phyloP scores from a whole-genome alignment of 768 basidiomycete genomes.

The Hysterangium stoloniferum region DNA sequence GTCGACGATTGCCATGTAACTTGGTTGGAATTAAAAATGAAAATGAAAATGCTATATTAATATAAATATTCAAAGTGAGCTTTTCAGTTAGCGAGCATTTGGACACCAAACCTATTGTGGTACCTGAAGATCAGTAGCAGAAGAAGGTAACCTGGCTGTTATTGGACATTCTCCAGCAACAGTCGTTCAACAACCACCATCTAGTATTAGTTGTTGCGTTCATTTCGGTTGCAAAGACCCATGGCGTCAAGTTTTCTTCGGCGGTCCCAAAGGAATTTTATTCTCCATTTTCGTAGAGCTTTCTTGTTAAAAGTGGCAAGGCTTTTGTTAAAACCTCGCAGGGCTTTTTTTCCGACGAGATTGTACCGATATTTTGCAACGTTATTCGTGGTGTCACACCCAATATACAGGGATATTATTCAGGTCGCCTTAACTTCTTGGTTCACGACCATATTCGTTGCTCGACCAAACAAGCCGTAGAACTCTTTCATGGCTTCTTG shows the following conservation, averaged over 20 bases:
- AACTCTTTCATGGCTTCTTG: slow-evolving; percentile 41
- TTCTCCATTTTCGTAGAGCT: too few species aligned
- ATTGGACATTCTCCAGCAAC: slow-evolving; percentile 80
- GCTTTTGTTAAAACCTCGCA: too few species aligned
- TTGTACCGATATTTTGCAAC: slow-evolving; percentile 39
- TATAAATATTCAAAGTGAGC: too few species aligned
- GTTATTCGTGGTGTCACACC: slow-evolving; percentile 33
- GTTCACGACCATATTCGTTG: slow-evolving; percentile 43
- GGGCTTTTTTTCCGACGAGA: slow-evolving; percentile 20
- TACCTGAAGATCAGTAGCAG: slow-evolving; percentile 96
- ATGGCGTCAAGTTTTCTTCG: slow-evolving; percentile 90
- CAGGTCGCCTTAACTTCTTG: slow-evolving; percentile 39
- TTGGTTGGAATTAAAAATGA: too few species aligned
- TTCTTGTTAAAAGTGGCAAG: too few species aligned
- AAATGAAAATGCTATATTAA: too few species aligned
- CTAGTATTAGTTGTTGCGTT: slow-evolving; percentile 94
- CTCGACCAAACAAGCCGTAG: slow-evolving; percentile 35
- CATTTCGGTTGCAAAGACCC: slow-evolving; percentile 98
- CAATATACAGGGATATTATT: slow-evolving; percentile 34
- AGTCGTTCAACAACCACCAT: slow-evolving; percentile 77
- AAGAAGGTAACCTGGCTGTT: slow-evolving; percentile 87
- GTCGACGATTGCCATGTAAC: too few species aligned
- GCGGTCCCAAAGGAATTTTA: slow-evolving; percentile 94
- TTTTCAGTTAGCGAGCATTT: too few species aligned
- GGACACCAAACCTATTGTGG: slow-evolving; percentile 49